phyloP scores from a whole-genome alignment of 1,284 basidiomycete genomes.

The Puccinia brachypodii region DNA sequence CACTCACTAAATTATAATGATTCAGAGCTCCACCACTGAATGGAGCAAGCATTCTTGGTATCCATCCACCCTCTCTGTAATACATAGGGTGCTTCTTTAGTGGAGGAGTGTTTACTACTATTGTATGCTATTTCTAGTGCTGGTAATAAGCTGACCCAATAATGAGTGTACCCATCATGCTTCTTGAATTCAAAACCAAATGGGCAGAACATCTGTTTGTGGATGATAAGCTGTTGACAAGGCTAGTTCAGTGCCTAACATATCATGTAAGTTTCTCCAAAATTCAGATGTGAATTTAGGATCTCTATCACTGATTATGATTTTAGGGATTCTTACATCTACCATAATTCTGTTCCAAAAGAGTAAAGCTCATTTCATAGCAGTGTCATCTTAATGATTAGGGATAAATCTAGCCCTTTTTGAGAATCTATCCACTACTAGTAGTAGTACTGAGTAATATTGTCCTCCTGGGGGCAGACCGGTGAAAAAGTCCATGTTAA shows the following conservation, averaged over 20 bases:
- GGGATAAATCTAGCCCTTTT: not conserved
- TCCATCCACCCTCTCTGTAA: not conserved
- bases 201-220: conserved; percentile 54
- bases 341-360: conserved; percentile 19
- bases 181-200: conserved; percentile 32
- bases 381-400: not conserved
- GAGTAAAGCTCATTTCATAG: not conserved
- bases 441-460: not conserved
- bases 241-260: conserved; percentile 57
- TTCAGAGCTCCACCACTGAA: too few relatives aligned
- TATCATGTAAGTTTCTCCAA: conserved; percentile 59
- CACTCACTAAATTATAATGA: too few relatives aligned
- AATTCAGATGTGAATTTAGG: conserved; percentile 59
- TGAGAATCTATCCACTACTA: conserved; percentile 9
- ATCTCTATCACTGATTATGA: conserved; percentile 60
- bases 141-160: conserved; percentile 15
- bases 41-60: not conserved
- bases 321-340: conserved; percentile 56
- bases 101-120: conserved; percentile 7
- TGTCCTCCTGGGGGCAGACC: not conserved
- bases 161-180: conserved; percentile 21
- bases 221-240: conserved; percentile 62
- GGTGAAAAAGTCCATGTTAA: conserved; percentile 25
- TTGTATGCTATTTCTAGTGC: conserved; percentile 19
- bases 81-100: not conserved